Percentiles rank a stretch among this genome's conserved stretches.
These are phyloP conservation scores for Flaveria sonorensis DNA, from an alignment of 129 eudicot genomes.

Conservation along the genomic window DNA sequence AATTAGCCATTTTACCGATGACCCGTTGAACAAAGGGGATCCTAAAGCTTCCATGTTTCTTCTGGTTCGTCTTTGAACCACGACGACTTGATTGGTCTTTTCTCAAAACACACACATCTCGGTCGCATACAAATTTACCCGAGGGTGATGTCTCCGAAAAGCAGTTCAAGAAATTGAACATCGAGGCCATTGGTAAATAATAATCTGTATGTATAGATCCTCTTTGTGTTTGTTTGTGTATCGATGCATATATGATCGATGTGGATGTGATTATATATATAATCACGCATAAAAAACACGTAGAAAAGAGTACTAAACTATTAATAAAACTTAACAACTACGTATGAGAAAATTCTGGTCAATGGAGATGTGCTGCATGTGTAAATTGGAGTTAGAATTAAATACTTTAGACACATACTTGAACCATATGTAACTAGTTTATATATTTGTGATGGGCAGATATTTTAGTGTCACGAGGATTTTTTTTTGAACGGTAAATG, in stretches of 20 bases:
- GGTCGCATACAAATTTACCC: constrained; percentile 36
- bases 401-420: background rate
- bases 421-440: too few relatives aligned
- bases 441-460: too few relatives aligned
- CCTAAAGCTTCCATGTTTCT: constrained; percentile 36
- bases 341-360: constrained; percentile 31
- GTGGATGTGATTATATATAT: background rate
- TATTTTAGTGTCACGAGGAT: too few relatives aligned
- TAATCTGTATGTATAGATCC: constrained; percentile 3
- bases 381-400: background rate
- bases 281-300: background rate
- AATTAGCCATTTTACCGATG: constrained; percentile 21
- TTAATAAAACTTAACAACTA: constrained; percentile 12
- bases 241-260: background rate
- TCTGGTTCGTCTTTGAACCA: constrained; percentile 26
- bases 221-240: background rate
- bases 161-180: constrained; percentile 32
- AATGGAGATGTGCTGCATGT: constrained; percentile 36
- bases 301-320: background rate
- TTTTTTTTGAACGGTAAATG: too few relatives aligned
- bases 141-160: constrained; percentile 36
- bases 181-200: constrained; percentile 31
- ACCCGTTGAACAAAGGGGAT: constrained; percentile 31
- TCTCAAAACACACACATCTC: constrained; percentile 44
- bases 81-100: constrained; percentile 12